phyloP scores from a whole-genome alignment of 192 early-diverging fungal genomes.

The Rhizoclosmatium sp. region DNA sequence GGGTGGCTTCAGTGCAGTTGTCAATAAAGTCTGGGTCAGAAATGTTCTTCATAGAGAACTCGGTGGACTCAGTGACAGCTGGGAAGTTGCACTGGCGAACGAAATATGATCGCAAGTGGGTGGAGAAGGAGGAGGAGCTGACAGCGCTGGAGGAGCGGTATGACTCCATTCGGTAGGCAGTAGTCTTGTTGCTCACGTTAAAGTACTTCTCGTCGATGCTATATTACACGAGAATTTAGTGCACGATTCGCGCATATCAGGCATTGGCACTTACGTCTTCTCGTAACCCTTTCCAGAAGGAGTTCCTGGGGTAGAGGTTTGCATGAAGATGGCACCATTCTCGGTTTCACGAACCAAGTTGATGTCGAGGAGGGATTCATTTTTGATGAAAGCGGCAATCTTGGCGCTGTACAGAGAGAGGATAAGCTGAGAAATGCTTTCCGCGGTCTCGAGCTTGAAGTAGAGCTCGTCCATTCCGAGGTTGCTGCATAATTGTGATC shows the following conservation, averaged over 20 bases:
- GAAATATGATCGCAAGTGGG: conserved; percentile 93
- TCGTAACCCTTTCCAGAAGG: conserved; percentile 90
- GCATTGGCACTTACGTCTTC: conserved; percentile 30
- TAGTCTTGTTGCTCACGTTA: conserved; percentile 69
- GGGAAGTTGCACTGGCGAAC: conserved; percentile 89
- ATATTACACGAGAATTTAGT: background rate
- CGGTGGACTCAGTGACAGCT: conserved; percentile 72
- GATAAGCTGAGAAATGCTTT: conserved; percentile 92
- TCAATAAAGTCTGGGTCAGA: conserved; percentile 92
- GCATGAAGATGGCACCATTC: conserved; percentile 92
- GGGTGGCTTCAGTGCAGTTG: conserved; percentile 91
- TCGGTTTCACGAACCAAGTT: conserved; percentile 90
- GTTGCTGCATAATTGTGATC: conserved; percentile 62
- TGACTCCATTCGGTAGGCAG: conserved; percentile 92
- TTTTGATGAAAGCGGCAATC: conserved; percentile 90
- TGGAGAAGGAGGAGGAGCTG: conserved; percentile 74
- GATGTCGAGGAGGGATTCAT: conserved; percentile 80
- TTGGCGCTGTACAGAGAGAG: conserved; percentile 96
- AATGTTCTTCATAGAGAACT: conserved; percentile 79
- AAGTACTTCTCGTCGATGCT: conserved; percentile 93
- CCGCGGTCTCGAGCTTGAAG: conserved; percentile 89
- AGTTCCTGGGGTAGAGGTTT: conserved; percentile 90
- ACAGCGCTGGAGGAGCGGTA: conserved; percentile 94
- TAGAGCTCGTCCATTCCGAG: conserved; percentile 98
- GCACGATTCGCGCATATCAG: background rate